A percentile compares a stretch with the other conserved stretches of the same genome.
These are phyloP conservation scores for Backusella circina DNA, from an alignment of 192 early-diverging fungal genomes.

Conservation along the genomic window DNA sequence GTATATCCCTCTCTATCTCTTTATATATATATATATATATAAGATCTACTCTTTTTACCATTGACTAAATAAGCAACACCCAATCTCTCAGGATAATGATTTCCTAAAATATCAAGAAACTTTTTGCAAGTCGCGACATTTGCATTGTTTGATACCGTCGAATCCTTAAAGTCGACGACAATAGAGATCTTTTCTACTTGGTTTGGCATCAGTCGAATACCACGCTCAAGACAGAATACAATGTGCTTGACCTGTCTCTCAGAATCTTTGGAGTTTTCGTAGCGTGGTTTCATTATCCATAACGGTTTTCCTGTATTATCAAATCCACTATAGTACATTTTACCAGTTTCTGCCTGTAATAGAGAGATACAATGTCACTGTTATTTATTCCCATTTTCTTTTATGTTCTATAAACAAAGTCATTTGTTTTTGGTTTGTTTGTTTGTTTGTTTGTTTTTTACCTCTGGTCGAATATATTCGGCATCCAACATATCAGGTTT, in stretches of 20 bases:
- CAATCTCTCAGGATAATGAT: conserved; percentile 86
- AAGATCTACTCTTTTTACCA: not conserved
- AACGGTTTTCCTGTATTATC: conserved; percentile 69
- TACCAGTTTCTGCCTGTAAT: conserved; percentile 55
- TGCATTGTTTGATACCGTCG: conserved; percentile 59
- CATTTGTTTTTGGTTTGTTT: no score
- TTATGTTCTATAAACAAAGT: no score
- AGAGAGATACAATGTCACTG: no score
- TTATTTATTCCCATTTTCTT: not conserved
- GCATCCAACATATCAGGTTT: conserved; percentile 17
- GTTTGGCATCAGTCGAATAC: conserved; percentile 65
- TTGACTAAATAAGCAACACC: conserved; percentile 20
- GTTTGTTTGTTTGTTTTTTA: conserved; percentile 1
- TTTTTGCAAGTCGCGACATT: conserved; percentile 68
- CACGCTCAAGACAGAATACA: conserved; percentile 78
- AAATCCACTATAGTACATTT: conserved; percentile 80
- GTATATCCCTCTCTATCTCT: no score
- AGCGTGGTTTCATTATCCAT: conserved; percentile 69
- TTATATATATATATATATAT: no score
- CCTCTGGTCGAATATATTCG: conserved; percentile 26
- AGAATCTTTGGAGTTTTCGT: conserved; percentile 74
- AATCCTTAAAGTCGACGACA: conserved; percentile 74
- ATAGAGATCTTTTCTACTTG: conserved; percentile 71
- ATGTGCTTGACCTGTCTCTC: conserved; percentile 72
- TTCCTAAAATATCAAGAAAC: conserved; percentile 73